phyloP scores from a whole-genome alignment of 768 basidiomycete genomes.

The Coprinellus aureogranulatus region DNA sequence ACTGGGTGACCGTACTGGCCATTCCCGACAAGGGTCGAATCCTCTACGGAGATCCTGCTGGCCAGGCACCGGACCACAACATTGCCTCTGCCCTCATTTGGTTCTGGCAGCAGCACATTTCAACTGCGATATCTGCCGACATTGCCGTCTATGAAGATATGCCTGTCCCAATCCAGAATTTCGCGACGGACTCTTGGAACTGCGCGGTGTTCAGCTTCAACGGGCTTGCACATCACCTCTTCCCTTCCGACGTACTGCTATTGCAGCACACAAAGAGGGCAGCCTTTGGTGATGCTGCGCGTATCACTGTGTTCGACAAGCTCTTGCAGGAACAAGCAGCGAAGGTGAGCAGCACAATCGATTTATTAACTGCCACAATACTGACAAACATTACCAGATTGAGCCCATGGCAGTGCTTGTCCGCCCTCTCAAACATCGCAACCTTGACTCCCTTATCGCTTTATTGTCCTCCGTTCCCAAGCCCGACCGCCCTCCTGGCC shows the following conservation, averaged over 20 bases:
- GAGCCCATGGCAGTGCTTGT: no score
- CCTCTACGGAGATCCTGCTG: slow-evolving; percentile 16
- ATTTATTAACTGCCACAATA: no score
- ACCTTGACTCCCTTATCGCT: no score
- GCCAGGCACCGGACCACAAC: not conserved
- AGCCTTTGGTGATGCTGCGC: not conserved
- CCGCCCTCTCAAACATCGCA: no score
- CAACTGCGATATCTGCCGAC: not conserved
- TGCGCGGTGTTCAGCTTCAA: slow-evolving; percentile 12
- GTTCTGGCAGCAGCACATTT: slow-evolving; percentile 4
- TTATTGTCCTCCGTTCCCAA: no score
- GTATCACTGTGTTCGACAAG: not conserved
- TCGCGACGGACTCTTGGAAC: slow-evolving; percentile 11
- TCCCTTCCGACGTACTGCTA: not conserved
- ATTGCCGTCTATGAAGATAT: not conserved
- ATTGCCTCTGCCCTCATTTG: slow-evolving; percentile 9
- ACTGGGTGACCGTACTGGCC: slow-evolving; percentile 16
- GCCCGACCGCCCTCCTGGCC: no score
- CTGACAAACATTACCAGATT: no score
- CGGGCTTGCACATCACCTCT: slow-evolving; percentile 1
- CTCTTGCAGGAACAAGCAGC: not conserved
- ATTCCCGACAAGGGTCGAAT: slow-evolving; percentile 6
- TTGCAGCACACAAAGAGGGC: not conserved
- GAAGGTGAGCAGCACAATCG: not conserved
- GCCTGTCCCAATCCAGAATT: slow-evolving; percentile 4